Evolutionary conservation across 768 basidiomycete genomes (phyloP), one percentile per base, ranked within the genome.

Genomic region (Crucibulum laeve): DNA sequence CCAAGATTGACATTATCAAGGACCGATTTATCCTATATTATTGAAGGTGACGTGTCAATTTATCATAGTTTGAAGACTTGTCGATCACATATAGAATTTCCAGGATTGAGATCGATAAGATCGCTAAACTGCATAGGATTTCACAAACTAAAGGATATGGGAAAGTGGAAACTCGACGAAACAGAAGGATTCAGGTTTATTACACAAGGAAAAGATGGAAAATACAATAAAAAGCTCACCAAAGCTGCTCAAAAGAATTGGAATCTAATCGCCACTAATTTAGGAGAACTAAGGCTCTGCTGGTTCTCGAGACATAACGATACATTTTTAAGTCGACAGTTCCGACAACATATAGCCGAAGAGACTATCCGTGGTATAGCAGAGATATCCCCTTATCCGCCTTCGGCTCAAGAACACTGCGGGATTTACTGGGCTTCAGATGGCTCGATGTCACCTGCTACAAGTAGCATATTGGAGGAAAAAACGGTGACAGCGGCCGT

Each of bases 391-490:
- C 26, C 25, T 38, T 19, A 11, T 4, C 35, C 32, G 11, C 17
- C 21, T 2, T 28, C 28, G 17, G 26, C 33, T 2, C 10, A 25
- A 19, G 14, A 40, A 32, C 7, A 17, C 22, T 11, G 19, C 19
- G 23, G 15, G 24, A 13, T 26, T 15, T 25, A 22, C 0, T 62
- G 55, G 55, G 57, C 47, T 4, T 45, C 57, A 0, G 59, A 62
- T 35, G 57, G 59, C 1, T 62, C 61, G 1, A 58, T 60, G 57
- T 6, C 41, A 26, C 59, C 45, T 4, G 45, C 59, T 0, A 17
- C 49, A 3, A 57, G 55, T 3, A 38, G 53, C 3, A 25, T 49
- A 1, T 10, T 53, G 3, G 53, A 58, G 14, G 8, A 28, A 15
- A 60, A 60, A 33, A 47, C 48, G 0, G 48, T 60, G 13, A 56